A percentile compares a stretch with the other conserved stretches of the same genome.
Conservation (phyloP, 345 rosid genomes). For the Melaleuca alternifolia region DNA sequence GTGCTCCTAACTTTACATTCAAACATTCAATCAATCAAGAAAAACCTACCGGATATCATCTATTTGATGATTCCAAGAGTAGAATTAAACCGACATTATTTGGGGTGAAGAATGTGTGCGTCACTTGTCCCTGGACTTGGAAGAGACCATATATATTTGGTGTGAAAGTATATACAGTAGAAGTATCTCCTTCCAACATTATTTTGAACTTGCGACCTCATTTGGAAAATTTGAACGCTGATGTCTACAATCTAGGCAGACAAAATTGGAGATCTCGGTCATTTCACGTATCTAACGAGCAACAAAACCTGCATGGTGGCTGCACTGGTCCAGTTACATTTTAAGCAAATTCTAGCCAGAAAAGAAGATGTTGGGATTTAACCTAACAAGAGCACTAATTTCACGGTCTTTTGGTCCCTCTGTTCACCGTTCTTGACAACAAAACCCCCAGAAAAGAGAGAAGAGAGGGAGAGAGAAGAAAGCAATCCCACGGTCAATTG, state of each 20-base stretch:
- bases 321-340: neutral
- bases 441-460: neutral
- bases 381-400: neutral
- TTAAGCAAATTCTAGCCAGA: neutral
- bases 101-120: neutral
- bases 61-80: neutral
- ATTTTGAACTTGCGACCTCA: neutral
- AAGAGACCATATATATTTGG: neutral
- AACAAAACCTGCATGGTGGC: neutral
- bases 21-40: neutral
- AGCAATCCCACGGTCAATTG: neutral
- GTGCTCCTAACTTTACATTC: neutral
- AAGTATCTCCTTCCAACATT: neutral
- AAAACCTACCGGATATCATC: neutral
- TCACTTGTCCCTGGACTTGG: neutral
- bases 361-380: neutral
- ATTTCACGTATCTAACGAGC: neutral
- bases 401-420: neutral
- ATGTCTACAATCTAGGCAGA: neutral
- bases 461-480: too few relatives aligned
- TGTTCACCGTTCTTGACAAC: neutral
- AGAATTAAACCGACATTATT: neutral
- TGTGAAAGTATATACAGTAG: neutral
- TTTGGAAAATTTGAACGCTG: neutral
- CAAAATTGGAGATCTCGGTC: neutral